phyloP scores from a whole-genome alignment of 805 yeast genomes.

The Kodamaea nitidulidarum region DNA sequence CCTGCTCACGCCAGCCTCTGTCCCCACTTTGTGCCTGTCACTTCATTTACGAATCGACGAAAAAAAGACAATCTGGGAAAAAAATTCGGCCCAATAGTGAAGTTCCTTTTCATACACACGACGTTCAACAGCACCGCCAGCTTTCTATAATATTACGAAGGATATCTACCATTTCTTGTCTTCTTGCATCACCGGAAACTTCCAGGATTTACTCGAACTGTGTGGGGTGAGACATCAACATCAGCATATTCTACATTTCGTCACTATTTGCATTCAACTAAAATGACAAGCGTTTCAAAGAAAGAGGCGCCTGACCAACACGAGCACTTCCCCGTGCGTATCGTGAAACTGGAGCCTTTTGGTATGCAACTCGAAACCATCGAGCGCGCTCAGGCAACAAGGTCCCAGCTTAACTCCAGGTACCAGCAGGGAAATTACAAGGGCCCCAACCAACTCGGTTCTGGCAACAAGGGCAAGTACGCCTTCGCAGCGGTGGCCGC shows the following conservation, averaged over 20 bases:
- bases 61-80: slow-evolving; percentile 4
- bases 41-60: slow-evolving; percentile 4
- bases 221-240: slow-evolving; percentile 2
- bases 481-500: slow-evolving; percentile 28
- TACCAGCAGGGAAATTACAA: slow-evolving; percentile 11
- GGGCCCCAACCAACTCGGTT: not conserved
- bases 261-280: not conserved
- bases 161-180: too few species aligned
- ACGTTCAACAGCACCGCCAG: not conserved
- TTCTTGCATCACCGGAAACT: too few species aligned
- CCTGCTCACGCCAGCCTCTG: too few species aligned
- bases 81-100: slow-evolving; percentile 4
- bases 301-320: slow-evolving; percentile 1
- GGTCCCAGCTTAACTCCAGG: slow-evolving; percentile 7
- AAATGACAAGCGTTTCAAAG: slow-evolving; percentile 2
- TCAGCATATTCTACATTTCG: slow-evolving; percentile 1
- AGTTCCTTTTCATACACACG: not conserved
- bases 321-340: slow-evolving; percentile 21
- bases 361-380: slow-evolving; percentile 26
- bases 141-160: too few species aligned
- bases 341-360: slow-evolving; percentile 25
- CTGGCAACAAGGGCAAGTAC: slow-evolving; percentile 18
- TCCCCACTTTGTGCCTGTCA: not conserved
- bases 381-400: slow-evolving; percentile 11
- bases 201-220: too few species aligned